phyloP scores from a whole-genome alignment of 805 yeast genomes.

The Hanseniaspora singularis region DNA sequence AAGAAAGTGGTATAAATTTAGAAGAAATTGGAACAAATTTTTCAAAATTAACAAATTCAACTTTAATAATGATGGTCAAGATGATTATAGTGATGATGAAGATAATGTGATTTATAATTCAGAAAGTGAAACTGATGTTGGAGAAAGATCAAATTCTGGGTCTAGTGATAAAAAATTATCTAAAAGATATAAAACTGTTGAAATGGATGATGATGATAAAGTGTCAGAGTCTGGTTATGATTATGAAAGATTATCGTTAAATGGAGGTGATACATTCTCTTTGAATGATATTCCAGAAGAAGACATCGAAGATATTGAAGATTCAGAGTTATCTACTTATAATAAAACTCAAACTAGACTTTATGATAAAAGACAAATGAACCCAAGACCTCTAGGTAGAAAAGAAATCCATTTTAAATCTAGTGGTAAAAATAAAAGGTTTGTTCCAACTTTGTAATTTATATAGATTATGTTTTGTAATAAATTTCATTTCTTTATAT shows the following conservation, averaged over 20 bases:
- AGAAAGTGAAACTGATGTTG: constrained; percentile 2
- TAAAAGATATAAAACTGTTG: neutral
- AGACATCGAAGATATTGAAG: neutral
- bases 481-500: neutral
- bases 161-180: too few species aligned
- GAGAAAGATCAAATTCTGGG: neutral
- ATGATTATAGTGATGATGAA: constrained; percentile 17
- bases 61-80: constrained; percentile 21
- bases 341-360: neutral
- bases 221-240: neutral
- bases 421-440: constrained; percentile 10
- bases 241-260: neutral
- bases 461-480: neutral
- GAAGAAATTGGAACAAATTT: constrained; percentile 19
- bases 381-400: neutral
- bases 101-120: constrained; percentile 11
- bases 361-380: too few species aligned
- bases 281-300: constrained; percentile 15
- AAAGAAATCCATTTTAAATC: constrained; percentile 14
- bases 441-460: constrained; percentile 11
- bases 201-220: neutral
- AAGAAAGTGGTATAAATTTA: constrained; percentile 27
- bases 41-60: neutral
- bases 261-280: constrained; percentile 2
- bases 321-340: neutral